Conservation (phyloP, 495 filamentous ascomycete genomes). For the Paragyromitra xinjiangensis region DNA sequence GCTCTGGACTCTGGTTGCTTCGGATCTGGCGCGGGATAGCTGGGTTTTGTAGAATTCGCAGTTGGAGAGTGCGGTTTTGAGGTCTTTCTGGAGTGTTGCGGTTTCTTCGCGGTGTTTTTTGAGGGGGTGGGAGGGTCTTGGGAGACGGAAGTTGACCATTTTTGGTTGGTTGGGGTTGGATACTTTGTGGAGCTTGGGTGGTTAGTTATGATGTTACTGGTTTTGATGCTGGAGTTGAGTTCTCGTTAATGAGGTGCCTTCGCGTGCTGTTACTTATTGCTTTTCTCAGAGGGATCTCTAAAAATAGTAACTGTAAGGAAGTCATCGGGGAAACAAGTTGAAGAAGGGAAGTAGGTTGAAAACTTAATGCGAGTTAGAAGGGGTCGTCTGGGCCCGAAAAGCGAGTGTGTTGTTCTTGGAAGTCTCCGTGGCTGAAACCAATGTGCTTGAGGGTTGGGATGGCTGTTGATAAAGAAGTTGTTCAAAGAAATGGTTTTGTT, state of each 20-base stretch:
- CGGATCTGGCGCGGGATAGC: neutral
- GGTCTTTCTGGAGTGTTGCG: neutral
- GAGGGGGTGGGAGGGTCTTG: neutral
- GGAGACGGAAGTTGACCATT: constrained; percentile 1
- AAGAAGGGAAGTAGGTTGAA: neutral
- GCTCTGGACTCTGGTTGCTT: neutral
- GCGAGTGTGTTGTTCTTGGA: neutral
- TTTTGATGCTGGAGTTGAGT: neutral
- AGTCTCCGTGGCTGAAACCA: neutral
- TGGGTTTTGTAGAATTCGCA: constrained; percentile 7
- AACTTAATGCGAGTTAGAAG: neutral
- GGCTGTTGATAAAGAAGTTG: constrained; percentile 2
- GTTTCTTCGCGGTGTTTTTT: neutral
- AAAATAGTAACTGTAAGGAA: too few species aligned
- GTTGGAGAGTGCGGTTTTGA: neutral
- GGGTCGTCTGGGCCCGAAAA: neutral
- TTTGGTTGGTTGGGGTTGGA: neutral
- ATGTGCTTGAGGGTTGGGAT: neutral
- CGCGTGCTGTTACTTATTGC: neutral
- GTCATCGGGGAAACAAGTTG: too few species aligned
- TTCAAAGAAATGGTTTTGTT: neutral
- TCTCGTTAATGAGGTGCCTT: neutral
- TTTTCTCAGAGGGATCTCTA: neutral
- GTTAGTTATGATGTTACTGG: neutral
- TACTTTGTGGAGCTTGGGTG: too few species aligned